These are phyloP conservation scores for Arthroderma uncinatum DNA, from an alignment of 2,329 filamentous ascomycete genomes.

Conservation along the genomic window DNA sequence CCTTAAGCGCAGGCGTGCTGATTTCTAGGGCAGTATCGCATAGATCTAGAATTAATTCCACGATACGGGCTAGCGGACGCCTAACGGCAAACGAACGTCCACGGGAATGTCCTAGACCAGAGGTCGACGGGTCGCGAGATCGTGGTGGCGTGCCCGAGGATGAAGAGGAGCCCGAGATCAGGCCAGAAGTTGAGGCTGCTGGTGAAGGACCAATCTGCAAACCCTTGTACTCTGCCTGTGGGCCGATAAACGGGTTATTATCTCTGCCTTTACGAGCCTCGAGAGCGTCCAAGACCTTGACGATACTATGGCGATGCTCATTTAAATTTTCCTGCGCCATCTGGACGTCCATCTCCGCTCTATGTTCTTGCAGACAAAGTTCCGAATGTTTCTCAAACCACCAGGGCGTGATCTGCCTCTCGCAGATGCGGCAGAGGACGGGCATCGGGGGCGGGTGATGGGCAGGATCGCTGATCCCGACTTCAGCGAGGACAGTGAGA, in stretches of 20 bases:
- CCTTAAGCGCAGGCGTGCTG: constrained; percentile 85
- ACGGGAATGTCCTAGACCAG: constrained; percentile 65
- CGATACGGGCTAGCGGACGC: constrained; percentile 79
- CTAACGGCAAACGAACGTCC: constrained; percentile 84
- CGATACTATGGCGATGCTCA: constrained; percentile 88
- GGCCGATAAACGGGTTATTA: constrained; percentile 34
- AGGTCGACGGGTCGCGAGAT: constrained; percentile 55
- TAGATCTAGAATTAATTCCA: constrained; percentile 85
- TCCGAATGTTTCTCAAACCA: constrained; percentile 99
- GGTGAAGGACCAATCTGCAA: constrained; percentile 64
- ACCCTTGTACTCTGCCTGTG: constrained; percentile 74
- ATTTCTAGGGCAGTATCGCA: constrained; percentile 95
- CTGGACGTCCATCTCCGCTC: constrained; percentile 95
- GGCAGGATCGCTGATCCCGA: constrained; percentile 60
- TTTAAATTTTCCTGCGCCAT: constrained; percentile 84
- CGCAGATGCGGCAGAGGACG: constrained; percentile 90
- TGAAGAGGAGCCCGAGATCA: constrained; percentile 58
- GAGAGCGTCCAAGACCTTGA: constrained; percentile 84
- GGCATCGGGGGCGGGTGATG: constrained; percentile 70
- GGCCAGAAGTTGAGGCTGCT: constrained; percentile 59
- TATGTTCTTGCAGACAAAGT: constrained; percentile 86
- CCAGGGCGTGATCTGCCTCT: constrained; percentile 94
- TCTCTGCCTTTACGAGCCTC: constrained; percentile 53
- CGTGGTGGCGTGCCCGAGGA: constrained; percentile 55
- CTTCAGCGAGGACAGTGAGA: constrained; percentile 77